Conservation (phyloP, 1,139 yeast species). For the Komagataea norvegica region DNA sequence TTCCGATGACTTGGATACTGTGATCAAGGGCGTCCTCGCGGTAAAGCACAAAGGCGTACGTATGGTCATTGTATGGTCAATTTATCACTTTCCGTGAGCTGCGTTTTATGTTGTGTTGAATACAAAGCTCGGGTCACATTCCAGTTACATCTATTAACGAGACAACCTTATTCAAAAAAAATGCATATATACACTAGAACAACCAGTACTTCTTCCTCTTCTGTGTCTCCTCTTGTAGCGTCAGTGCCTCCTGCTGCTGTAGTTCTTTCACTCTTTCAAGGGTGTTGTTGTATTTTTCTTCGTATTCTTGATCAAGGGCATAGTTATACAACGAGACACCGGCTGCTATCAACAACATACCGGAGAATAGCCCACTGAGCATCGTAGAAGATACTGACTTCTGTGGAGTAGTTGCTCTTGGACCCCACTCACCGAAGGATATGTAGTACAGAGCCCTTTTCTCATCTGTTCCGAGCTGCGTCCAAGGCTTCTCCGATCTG, state of each 20-base stretch:
- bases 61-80: no score
- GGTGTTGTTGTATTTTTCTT: conserved; percentile 9
- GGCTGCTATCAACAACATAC: conserved; percentile 16
- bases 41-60: no score
- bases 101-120: no score
- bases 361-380: conserved; percentile 16
- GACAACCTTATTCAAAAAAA: no score
- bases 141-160: no score
- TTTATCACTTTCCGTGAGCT: no score
- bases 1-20: background rate
- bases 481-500: conserved; percentile 66
- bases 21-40: no score
- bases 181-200: conserved; percentile 1
- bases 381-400: conserved; percentile 12
- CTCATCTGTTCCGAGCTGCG: conserved; percentile 69
- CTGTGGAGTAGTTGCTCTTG: conserved; percentile 41
- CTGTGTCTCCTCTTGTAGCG: background rate
- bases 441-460: conserved; percentile 87
- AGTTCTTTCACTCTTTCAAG: conserved; percentile 1
- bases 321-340: conserved; percentile 20
- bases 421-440: conserved; percentile 93
- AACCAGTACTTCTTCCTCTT: conserved; percentile 4
- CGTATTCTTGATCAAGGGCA: conserved; percentile 20
- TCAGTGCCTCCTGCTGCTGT: conserved; percentile 1
- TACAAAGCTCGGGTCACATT: no score